Percentiles rank a stretch among this genome's conserved stretches.
Conservation (phyloP, 1,284 basidiomycete genomes). For the Cerrena zonata region DNA sequence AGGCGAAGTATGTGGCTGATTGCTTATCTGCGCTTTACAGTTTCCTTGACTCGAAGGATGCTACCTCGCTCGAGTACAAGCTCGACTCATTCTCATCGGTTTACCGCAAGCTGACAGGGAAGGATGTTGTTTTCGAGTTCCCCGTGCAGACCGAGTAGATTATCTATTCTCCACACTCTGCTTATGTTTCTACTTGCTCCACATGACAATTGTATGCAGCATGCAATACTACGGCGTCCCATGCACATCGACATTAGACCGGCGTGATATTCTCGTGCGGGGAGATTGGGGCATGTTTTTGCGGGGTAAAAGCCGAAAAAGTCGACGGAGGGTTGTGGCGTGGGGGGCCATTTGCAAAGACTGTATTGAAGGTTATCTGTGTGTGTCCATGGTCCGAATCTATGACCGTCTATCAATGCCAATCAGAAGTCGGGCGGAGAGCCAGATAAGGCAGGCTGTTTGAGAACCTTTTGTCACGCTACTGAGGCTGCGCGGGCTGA, state of each 20-base stretch:
- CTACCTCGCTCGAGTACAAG: constrained; percentile 99
- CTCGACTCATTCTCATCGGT: constrained; percentile 92
- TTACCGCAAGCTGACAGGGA: constrained; percentile 90
- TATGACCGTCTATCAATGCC: background rate
- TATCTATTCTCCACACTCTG: constrained; percentile 18
- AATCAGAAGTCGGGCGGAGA: no score
- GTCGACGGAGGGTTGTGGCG: background rate
- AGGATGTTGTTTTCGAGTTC: constrained; percentile 89
- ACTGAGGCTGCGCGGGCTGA: background rate
- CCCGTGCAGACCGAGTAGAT: constrained; percentile 62
- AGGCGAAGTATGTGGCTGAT: constrained; percentile 10
- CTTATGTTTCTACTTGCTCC: constrained; percentile 24
- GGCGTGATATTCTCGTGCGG: background rate
- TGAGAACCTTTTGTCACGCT: no score
- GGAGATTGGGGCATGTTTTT: background rate
- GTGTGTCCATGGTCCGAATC: background rate
- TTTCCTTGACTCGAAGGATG: constrained; percentile 96
- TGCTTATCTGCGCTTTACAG: constrained; percentile 37
- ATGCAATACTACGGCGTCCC: constrained; percentile 18
- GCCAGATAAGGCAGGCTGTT: no score
- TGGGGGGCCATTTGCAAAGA: background rate
- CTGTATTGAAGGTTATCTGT: background rate
- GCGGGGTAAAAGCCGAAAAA: background rate
- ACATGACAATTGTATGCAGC: constrained; percentile 28
- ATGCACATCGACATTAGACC: background rate